A percentile compares a stretch with the other conserved stretches of the same genome.
Evolutionary conservation across 345 rosid genomes (phyloP).

Genomic region (Garcia nutans): DNA sequence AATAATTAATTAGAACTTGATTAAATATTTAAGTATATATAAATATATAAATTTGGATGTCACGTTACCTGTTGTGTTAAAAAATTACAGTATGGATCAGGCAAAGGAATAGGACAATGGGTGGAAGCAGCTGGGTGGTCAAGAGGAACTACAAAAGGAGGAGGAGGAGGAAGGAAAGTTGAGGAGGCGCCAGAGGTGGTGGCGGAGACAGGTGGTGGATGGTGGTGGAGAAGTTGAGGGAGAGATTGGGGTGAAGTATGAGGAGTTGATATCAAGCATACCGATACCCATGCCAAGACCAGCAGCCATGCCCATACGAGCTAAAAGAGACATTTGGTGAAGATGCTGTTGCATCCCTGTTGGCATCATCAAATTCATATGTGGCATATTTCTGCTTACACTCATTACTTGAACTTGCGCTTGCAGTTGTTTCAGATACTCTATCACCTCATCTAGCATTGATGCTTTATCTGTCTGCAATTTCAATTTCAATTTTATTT

Average conservation of each 20-base stretch:
- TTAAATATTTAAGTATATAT: no score
- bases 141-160: slow-evolving; percentile 23
- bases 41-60: no score
- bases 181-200: slow-evolving; percentile 7
- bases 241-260: not conserved
- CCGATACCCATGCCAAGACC: slow-evolving; percentile 32
- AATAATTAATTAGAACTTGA: no score
- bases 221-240: slow-evolving; percentile 27
- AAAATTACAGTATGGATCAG: slow-evolving; percentile 50
- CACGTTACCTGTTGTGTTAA: slow-evolving; percentile 37
- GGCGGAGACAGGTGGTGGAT: not conserved
- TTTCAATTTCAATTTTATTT: not conserved
- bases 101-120: slow-evolving; percentile 19
- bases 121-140: not conserved
- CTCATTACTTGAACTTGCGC: slow-evolving; percentile 52
- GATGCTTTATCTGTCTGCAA: slow-evolving; percentile 63
- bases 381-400: slow-evolving; percentile 41
- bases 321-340: slow-evolving; percentile 58
- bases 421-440: slow-evolving; percentile 53
- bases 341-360: slow-evolving; percentile 36
- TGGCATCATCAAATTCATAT: slow-evolving; percentile 51
- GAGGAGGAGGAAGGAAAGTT: slow-evolving; percentile 30
- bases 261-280: slow-evolving; percentile 30
- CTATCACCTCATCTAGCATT: slow-evolving; percentile 58
- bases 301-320: slow-evolving; percentile 41